Base-by-base conservation (phyloP, 2,329 filamentous ascomycete species). In the Delphinella strobiligena region DNA sequence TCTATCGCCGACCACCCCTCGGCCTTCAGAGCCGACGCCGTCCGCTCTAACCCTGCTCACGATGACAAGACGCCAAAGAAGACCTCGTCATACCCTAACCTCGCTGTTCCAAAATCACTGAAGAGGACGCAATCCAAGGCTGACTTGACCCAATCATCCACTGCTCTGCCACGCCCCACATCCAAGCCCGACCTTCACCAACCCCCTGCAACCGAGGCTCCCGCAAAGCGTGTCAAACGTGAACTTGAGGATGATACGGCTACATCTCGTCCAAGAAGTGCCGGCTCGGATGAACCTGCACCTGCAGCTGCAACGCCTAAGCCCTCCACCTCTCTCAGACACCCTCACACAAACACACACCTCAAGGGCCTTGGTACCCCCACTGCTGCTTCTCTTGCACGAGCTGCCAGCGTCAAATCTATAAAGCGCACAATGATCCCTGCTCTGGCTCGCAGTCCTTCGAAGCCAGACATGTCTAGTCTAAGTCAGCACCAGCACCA, bases 1-100 rank as follows among this genome's bases (percentile, higher is more conserved):
- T 95, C 88, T 2, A 95, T 96, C 54, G 84, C 78, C 32, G 80
- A 80, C 46, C 88, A 95, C 56, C 71, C 86, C 7, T 93, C 88
- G 9, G 75, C 80, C 12, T 91, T 80, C 64, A 72, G 84, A 45
- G 71, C 72, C 16, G 68, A 74, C 44, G 22, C 22, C 12, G 22
- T 7, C 12, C 22, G 22, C 12, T 12, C 22, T 7, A 12, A 12
- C 7, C 12, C 22, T 7, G 7, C 22, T 12, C 40, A 18, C 14
- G 33, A 39, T 22, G 24, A 61, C 68, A 4, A 38, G 22, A 18
- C 18, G n/a, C 9, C 33, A 5, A 33, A 19, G 19, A 37, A 18
- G 15, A 7, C 30, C n/a, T n/a, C 30, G 5, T n/a, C 30, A 14
- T 5, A 7, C 30, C 8, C n/a, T n/a, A 7, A 7, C 5, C 8